Evolutionary conservation across 2,329 filamentous ascomycete genomes (phyloP).

Genomic region (Harringtonia lauricola): DNA sequence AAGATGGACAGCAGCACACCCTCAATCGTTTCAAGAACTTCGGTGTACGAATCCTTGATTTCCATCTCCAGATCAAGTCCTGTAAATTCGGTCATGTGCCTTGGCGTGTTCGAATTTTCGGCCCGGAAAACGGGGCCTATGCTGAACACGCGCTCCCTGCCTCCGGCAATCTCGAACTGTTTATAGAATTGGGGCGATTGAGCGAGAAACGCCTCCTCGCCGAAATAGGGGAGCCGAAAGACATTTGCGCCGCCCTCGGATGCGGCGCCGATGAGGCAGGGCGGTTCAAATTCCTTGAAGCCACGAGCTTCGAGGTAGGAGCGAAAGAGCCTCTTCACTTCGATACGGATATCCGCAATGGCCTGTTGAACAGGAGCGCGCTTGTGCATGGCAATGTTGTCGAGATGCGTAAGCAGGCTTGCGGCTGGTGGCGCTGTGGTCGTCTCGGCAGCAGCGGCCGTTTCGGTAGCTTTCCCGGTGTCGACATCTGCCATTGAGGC

Average conservation of each 20-base stretch:
- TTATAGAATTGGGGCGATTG: conserved; percentile 83
- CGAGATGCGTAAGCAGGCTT: conserved; percentile 71
- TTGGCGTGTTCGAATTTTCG: conserved; percentile 75
- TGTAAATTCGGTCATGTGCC: conserved; percentile 82
- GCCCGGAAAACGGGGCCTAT: conserved; percentile 75
- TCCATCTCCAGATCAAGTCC: conserved; percentile 88
- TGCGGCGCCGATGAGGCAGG: conserved; percentile 78
- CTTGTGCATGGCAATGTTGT: conserved; percentile 90
- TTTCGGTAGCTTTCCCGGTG: conserved; percentile 20
- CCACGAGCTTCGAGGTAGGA: conserved; percentile 60
- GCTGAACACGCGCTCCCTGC: conserved; percentile 66
- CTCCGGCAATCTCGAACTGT: conserved; percentile 73
- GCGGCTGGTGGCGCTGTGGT: conserved; percentile 53
- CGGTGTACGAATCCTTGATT: conserved; percentile 66
- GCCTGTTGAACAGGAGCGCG: conserved; percentile 85
- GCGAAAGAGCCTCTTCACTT: conserved; percentile 27
- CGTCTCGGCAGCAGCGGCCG: conserved; percentile 15
- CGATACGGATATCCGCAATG: conserved; percentile 44
- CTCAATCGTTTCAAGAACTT: conserved; percentile 63
- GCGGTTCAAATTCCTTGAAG: conserved; percentile 80
- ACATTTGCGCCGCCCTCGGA: conserved; percentile 91
- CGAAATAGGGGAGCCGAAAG: conserved; percentile 85
- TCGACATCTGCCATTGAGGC: conserved; percentile 31
- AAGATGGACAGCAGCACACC: conserved; percentile 70
- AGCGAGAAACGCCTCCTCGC: conserved; percentile 66